phyloP scores from a whole-genome alignment of 2,329 filamentous ascomycete genomes.

The Verticillium tricorpus region DNA sequence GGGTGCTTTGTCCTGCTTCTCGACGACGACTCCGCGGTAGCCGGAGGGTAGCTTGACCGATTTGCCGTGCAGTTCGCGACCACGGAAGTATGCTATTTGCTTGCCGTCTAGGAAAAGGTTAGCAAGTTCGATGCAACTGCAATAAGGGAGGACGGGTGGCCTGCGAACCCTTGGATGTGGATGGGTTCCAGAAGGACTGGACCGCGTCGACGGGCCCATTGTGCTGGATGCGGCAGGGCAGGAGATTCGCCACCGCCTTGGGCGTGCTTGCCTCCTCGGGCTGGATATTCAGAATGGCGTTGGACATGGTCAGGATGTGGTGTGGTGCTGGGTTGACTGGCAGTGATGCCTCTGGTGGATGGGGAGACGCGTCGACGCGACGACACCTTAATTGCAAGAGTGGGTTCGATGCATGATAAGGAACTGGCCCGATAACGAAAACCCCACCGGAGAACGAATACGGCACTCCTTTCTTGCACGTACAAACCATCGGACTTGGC shows the following conservation, averaged over 20 bases:
- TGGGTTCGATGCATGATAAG: neutral
- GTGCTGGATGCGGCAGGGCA: conserved; percentile 78
- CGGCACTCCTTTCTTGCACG: neutral
- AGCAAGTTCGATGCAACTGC: neutral
- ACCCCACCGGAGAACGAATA: neutral
- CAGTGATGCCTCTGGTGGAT: neutral
- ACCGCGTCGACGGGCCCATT: conserved; percentile 64
- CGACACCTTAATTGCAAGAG: neutral
- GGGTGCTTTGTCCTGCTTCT: conserved; percentile 29
- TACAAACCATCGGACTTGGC: neutral
- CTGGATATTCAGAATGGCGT: conserved; percentile 36
- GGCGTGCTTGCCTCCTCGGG: conserved; percentile 12
- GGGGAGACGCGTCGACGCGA: conserved; percentile 2
- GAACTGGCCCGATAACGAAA: neutral
- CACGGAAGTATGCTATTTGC: conserved; percentile 67
- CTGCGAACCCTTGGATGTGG: conserved; percentile 33
- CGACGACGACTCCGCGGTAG: conserved; percentile 62
- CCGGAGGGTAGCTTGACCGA: conserved; percentile 62
- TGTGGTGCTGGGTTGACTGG: neutral
- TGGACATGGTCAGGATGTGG: conserved; percentile 27
- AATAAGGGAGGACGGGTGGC: neutral
- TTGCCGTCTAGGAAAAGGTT: conserved; percentile 36
- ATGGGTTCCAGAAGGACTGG: conserved; percentile 67
- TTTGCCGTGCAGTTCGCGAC: conserved; percentile 71
- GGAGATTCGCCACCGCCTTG: conserved; percentile 60